Conservation (phyloP, 352 stramenopile species). For the Phytophthora cryptogea region DNA sequence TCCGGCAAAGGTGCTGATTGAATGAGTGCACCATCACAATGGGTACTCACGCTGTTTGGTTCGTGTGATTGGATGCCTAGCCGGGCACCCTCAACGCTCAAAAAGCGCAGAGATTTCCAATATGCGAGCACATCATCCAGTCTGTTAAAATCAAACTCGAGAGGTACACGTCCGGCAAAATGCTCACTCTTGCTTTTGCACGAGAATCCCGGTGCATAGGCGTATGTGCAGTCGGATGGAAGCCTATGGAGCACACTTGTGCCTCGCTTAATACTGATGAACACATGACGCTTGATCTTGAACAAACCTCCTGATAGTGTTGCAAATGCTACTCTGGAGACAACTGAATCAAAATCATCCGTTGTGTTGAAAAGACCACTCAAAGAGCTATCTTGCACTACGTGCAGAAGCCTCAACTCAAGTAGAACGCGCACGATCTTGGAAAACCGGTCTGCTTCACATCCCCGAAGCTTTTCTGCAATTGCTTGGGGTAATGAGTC, state of each 20-base stretch:
- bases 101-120: slow-evolving; percentile 74
- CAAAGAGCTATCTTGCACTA: slow-evolving; percentile 65
- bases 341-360: slow-evolving; percentile 73
- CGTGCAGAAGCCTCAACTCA: slow-evolving; percentile 64
- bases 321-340: slow-evolving; percentile 77
- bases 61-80: slow-evolving; percentile 45
- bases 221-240: slow-evolving; percentile 59
- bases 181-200: slow-evolving; percentile 56
- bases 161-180: slow-evolving; percentile 55
- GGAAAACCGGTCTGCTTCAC: slow-evolving; percentile 74
- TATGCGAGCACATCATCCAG: slow-evolving; percentile 60
- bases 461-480: slow-evolving; percentile 62
- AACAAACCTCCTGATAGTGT: slow-evolving; percentile 75
- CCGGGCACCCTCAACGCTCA: slow-evolving; percentile 67
- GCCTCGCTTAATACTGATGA: slow-evolving; percentile 62
- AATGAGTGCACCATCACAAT: slow-evolving; percentile 62
- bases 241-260: slow-evolving; percentile 55
- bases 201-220: slow-evolving; percentile 67
- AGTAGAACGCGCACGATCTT: slow-evolving; percentile 73
- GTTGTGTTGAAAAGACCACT: slow-evolving; percentile 56
- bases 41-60: slow-evolving; percentile 47
- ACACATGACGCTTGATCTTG: slow-evolving; percentile 47
- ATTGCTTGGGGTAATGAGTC: slow-evolving; percentile 41
- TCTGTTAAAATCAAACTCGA: slow-evolving; percentile 52
- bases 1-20: slow-evolving; percentile 59